Percentiles rank a stretch among this genome's conserved stretches.
Conservation (phyloP, 106 monocot species). For the Triglochin maritima region DNA sequence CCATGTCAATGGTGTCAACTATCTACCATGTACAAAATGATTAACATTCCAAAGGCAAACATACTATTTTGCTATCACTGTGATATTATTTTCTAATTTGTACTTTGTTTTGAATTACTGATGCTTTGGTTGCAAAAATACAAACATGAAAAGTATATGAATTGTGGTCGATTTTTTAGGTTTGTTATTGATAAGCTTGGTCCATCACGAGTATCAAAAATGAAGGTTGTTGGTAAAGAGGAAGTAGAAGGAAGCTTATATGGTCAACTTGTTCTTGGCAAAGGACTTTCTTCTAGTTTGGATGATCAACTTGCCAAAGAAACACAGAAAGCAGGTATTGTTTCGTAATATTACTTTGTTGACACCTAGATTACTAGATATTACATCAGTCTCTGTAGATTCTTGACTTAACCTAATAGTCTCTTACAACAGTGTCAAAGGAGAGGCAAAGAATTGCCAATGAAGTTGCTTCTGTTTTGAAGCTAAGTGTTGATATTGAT, state of each 20-base stretch:
- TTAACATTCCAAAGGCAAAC: no score
- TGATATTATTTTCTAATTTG: neutral
- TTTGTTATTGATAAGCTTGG: slow-evolving; percentile 81
- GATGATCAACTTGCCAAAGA: slow-evolving; percentile 86
- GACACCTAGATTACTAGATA: neutral
- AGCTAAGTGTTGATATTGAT: slow-evolving; percentile 81
- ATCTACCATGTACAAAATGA: no score
- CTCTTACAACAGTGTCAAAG: slow-evolving; percentile 37
- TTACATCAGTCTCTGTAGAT: no score
- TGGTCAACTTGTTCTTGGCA: slow-evolving; percentile 85
- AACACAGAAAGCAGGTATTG: slow-evolving; percentile 72
- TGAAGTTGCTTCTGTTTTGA: slow-evolving; percentile 90
- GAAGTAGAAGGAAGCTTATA: slow-evolving; percentile 89
- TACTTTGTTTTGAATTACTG: neutral
- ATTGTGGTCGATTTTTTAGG: slow-evolving; percentile 14
- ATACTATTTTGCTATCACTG: no score
- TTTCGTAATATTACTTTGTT: neutral
- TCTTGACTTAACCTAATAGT: no score
- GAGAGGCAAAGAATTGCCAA: slow-evolving; percentile 91
- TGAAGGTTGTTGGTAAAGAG: slow-evolving; percentile 75
- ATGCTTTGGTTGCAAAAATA: neutral
- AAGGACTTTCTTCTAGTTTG: slow-evolving; percentile 70
- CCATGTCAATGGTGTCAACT: no score
- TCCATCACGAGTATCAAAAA: slow-evolving; percentile 42
- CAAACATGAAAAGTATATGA: neutral